phyloP scores from a whole-genome alignment of 2,329 filamentous ascomycete species.

The Xylariaceae sp. region DNA sequence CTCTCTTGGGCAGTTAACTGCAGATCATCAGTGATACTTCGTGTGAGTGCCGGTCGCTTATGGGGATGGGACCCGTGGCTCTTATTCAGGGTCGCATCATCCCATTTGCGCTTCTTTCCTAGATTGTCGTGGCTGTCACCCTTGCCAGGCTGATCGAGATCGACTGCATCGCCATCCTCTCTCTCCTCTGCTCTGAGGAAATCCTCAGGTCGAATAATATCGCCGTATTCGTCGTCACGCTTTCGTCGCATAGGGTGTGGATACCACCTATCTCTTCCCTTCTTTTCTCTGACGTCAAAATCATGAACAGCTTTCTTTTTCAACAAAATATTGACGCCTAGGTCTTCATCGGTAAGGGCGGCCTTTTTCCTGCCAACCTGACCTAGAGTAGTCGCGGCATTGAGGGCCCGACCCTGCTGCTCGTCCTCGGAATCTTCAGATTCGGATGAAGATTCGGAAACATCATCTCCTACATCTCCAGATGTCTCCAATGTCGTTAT shows the following conservation, averaged over 20 bases:
- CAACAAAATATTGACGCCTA: constrained; percentile 85
- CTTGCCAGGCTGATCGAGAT: constrained; percentile 48
- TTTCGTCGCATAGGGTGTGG: constrained; percentile 76
- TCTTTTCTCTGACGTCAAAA: constrained; percentile 86
- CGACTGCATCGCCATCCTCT: constrained; percentile 64
- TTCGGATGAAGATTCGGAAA: constrained; percentile 77
- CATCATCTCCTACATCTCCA: constrained; percentile 73
- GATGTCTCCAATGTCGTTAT: constrained; percentile 63
- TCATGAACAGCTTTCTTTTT: constrained; percentile 89
- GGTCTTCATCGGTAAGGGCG: constrained; percentile 79
- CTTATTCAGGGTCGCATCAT: constrained; percentile 52
- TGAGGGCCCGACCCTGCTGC: constrained; percentile 86
- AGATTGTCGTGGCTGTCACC: constrained; percentile 56
- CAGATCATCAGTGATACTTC: constrained; percentile 42
- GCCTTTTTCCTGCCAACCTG: constrained; percentile 82
- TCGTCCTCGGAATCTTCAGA: constrained; percentile 87
- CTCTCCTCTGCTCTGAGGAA: constrained; percentile 90
- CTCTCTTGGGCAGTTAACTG: constrained; percentile 38
- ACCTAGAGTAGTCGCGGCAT: constrained; percentile 77
- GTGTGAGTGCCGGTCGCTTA: constrained; percentile 54
- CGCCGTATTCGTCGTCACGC: constrained; percentile 85
- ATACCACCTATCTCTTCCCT: constrained; percentile 87
- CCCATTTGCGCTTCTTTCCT: constrained; percentile 93
- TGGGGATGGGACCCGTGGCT: constrained; percentile 43
- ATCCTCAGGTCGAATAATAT: constrained; percentile 88